Evolutionary conservation across 768 basidiomycete genomes (phyloP).

Genomic region (Tylopilus sp.): DNA sequence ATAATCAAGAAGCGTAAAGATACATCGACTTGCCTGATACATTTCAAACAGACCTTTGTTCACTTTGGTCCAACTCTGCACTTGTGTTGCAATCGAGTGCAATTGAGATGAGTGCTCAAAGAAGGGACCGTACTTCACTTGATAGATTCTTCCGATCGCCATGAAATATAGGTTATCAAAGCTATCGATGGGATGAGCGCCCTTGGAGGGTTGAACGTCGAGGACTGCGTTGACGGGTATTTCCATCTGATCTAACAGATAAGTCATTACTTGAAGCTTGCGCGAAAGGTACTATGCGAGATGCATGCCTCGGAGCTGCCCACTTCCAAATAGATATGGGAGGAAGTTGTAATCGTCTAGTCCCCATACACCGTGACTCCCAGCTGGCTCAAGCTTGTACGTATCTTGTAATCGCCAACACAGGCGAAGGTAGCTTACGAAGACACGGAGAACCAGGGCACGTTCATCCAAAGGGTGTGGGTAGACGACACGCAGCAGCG

Average conservation of each 20-base stretch:
- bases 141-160: slow-evolving; percentile 71
- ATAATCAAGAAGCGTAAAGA: background rate
- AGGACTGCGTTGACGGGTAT: slow-evolving; percentile 67
- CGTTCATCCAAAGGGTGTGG: slow-evolving; percentile 62
- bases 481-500: slow-evolving; percentile 63
- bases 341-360: slow-evolving; percentile 90
- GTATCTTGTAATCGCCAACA: slow-evolving; percentile 85
- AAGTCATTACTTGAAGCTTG: slow-evolving; percentile 1
- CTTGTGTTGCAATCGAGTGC: slow-evolving; percentile 81
- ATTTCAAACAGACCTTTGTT: slow-evolving; percentile 91
- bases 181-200: slow-evolving; percentile 18
- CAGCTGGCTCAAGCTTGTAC: slow-evolving; percentile 92
- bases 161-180: slow-evolving; percentile 77
- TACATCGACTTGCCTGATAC: slow-evolving; percentile 65
- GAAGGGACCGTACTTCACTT: slow-evolving; percentile 85
- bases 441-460: slow-evolving; percentile 54
- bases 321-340: slow-evolving; percentile 88
- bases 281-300: background rate
- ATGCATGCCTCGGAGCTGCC: slow-evolving; percentile 70
- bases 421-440: slow-evolving; percentile 73
- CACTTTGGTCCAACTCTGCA: slow-evolving; percentile 88
- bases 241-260: slow-evolving; percentile 50
- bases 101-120: slow-evolving; percentile 91
- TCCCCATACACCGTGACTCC: slow-evolving; percentile 98
- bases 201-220: slow-evolving; percentile 40